These are phyloP conservation scores for Lasiodiplodia sp. DNA, from an alignment of 2,329 filamentous ascomycete species.

Conservation along the genomic window DNA sequence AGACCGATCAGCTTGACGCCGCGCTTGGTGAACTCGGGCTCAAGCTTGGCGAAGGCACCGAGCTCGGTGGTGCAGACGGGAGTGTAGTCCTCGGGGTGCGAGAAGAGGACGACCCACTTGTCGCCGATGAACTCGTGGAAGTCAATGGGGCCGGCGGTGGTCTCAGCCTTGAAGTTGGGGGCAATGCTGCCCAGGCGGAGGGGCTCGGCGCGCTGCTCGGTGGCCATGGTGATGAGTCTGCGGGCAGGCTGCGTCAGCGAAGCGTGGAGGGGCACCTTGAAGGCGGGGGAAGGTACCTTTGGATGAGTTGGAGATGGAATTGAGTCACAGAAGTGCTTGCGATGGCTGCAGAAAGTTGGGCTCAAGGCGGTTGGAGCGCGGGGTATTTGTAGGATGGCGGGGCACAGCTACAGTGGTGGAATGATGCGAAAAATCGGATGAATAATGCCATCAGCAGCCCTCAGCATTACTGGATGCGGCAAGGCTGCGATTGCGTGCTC, in stretches of 20 bases:
- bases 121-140: slow-evolving; percentile 83
- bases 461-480: slow-evolving; percentile 8
- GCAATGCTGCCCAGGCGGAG: slow-evolving; percentile 73
- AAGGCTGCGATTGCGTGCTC: slow-evolving; percentile 25
- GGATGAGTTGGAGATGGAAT: background rate
- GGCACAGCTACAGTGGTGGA: slow-evolving; percentile 7
- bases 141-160: slow-evolving; percentile 78
- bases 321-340: background rate
- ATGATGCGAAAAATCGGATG: slow-evolving; percentile 29
- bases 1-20: slow-evolving; percentile 91
- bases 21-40: slow-evolving; percentile 85
- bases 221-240: slow-evolving; percentile 29
- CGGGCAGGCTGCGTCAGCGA: slow-evolving; percentile 7
- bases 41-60: slow-evolving; percentile 88
- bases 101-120: slow-evolving; percentile 84
- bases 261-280: background rate
- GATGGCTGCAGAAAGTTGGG: background rate
- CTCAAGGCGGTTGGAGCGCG: slow-evolving; percentile 2
- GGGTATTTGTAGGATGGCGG: slow-evolving; percentile 28
- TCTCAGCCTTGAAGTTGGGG: slow-evolving; percentile 85
- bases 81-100: slow-evolving; percentile 86
- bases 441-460: slow-evolving; percentile 26
- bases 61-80: slow-evolving; percentile 97
- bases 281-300: background rate
- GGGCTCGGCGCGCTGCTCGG: slow-evolving; percentile 42